phyloP scores from a whole-genome alignment of 2,329 filamentous ascomycete species.

The Seiridium unicorne region DNA sequence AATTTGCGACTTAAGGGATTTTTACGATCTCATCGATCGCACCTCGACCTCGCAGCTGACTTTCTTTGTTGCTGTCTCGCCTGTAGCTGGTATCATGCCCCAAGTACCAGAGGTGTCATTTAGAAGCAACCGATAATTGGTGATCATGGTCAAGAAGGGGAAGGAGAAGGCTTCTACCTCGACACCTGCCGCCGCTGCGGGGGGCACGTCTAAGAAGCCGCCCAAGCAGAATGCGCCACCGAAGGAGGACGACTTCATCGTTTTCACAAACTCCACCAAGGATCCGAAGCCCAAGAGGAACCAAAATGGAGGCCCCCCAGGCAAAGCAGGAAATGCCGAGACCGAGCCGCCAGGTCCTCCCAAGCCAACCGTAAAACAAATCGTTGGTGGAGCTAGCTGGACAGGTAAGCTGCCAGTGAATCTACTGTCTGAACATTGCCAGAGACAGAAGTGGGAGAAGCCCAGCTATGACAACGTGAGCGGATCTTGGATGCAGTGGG shows the following conservation, averaged over 20 bases:
- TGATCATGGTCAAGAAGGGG: slow-evolving; percentile 50
- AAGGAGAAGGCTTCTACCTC: slow-evolving; percentile 47
- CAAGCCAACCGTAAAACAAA: slow-evolving; percentile 67
- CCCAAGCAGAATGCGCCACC: slow-evolving; percentile 29
- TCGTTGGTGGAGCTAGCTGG: slow-evolving; percentile 95
- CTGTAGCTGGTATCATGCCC: background rate
- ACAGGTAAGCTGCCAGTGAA: slow-evolving; percentile 96
- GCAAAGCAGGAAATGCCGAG: slow-evolving; percentile 24
- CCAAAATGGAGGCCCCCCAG: slow-evolving; percentile 17
- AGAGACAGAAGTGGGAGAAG: slow-evolving; percentile 93
- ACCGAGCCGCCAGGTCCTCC: slow-evolving; percentile 41
- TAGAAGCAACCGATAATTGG: slow-evolving; percentile 1
- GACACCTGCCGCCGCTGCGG: slow-evolving; percentile 25
- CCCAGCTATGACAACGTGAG: slow-evolving; percentile 83
- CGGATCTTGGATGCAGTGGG: slow-evolving; percentile 11
- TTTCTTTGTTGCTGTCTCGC: background rate
- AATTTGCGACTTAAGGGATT: slow-evolving; percentile 1
- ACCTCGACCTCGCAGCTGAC: background rate
- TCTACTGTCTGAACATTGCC: slow-evolving; percentile 88
- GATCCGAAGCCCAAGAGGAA: slow-evolving; percentile 45
- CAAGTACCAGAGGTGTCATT: background rate
- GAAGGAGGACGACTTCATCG: slow-evolving; percentile 51
- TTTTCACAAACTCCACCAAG: slow-evolving; percentile 59
- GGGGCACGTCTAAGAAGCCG: slow-evolving; percentile 29
- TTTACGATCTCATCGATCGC: background rate